phyloP scores from a whole-genome alignment of 2,329 filamentous ascomycete species.

The Apiospora marii region DNA sequence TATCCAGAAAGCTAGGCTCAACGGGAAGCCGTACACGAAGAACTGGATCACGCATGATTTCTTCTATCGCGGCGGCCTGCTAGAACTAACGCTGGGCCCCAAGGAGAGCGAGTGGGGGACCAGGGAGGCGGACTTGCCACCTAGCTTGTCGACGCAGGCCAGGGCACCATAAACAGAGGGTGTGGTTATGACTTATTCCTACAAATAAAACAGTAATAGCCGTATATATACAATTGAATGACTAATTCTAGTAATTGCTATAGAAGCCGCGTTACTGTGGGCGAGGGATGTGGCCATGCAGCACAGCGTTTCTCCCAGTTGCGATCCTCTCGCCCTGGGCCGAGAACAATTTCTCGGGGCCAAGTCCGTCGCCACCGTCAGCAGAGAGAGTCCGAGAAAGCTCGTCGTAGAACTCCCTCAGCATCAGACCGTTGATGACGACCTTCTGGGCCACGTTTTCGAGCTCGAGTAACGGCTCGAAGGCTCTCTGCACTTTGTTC shows the following conservation, averaged over 20 bases:
- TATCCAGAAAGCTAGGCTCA: constrained; percentile 65
- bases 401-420: background rate
- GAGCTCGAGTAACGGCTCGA: constrained; percentile 16
- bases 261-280: background rate
- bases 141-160: constrained; percentile 50
- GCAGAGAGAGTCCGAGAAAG: background rate
- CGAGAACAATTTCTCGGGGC: background rate
- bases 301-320: background rate
- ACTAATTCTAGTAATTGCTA: background rate
- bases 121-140: constrained; percentile 63
- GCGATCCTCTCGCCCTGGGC: background rate
- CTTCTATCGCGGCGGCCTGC: constrained; percentile 63
- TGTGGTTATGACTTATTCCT: background rate
- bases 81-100: constrained; percentile 65
- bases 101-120: constrained; percentile 67
- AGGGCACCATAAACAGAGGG: background rate
- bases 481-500: constrained; percentile 18
- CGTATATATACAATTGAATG: background rate
- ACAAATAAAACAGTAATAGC: too few relatives aligned
- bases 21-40: constrained; percentile 63
- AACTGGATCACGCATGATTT: constrained; percentile 73
- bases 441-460: constrained; percentile 4
- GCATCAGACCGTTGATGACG: constrained; percentile 13
- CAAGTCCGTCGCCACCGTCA: background rate
- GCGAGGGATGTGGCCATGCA: background rate